Percentiles rank a stretch among this genome's conserved stretches.
Evolutionary conservation across 306 rosid genomes (phyloP).

Genomic region (Fragaria iinumae): DNA sequence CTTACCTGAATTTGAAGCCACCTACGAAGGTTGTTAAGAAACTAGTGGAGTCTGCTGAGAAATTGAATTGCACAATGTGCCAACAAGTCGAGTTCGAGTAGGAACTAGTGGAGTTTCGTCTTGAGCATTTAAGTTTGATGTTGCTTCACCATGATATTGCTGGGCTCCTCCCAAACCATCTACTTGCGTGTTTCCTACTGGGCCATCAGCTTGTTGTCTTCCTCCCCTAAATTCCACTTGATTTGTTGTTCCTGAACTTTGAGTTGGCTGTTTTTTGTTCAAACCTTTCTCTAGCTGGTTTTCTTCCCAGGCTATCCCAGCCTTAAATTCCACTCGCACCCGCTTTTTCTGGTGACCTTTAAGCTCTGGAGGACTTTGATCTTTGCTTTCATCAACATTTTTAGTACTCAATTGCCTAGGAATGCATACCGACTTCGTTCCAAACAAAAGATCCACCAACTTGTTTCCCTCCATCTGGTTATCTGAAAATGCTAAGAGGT

Average conservation of each 20-base stretch:
- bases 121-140: background rate
- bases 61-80: background rate
- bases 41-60: background rate
- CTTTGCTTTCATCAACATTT: background rate
- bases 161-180: background rate
- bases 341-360: background rate
- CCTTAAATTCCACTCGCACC: background rate
- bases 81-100: background rate
- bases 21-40: background rate
- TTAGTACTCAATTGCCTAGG: background rate
- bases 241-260: background rate
- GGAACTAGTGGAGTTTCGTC: background rate
- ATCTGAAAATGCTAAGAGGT: constrained; percentile 9
- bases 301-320: background rate
- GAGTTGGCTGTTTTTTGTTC: background rate
- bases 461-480: constrained; percentile 8
- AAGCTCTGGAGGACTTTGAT: background rate
- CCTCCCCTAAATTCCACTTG: background rate
- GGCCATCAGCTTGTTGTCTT: background rate
- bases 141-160: background rate
- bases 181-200: background rate
- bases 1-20: constrained; percentile 11
- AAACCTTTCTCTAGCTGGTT: background rate
- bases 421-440: background rate
- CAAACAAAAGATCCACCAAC: constrained; percentile 14